phyloP scores from a whole-genome alignment of 192 early-diverging fungal species.

The Linnemannia exigua region DNA sequence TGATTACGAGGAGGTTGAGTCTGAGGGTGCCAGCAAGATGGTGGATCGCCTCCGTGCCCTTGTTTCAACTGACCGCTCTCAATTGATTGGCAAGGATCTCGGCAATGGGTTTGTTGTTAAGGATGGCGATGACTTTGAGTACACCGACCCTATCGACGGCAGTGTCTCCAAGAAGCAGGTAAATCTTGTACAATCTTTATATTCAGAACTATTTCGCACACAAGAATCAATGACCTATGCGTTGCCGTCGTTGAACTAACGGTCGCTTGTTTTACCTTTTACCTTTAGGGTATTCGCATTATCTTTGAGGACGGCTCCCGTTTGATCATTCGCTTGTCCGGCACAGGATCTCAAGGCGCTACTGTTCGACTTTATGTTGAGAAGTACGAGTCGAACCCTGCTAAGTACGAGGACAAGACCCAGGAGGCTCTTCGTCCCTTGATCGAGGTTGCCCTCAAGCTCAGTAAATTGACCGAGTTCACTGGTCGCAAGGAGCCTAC shows the following conservation, averaged over 20 bases:
- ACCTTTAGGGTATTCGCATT: constrained; percentile 89
- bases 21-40: constrained; percentile 82
- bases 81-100: constrained; percentile 74
- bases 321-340: constrained; percentile 92
- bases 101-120: constrained; percentile 75
- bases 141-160: constrained; percentile 93
- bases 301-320: constrained; percentile 94
- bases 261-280: not conserved
- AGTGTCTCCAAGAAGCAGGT: constrained; percentile 87
- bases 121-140: constrained; percentile 90
- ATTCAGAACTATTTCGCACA: not conserved
- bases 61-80: constrained; percentile 59
- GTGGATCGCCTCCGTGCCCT: constrained; percentile 77
- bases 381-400: constrained; percentile 78
- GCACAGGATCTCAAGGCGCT: constrained; percentile 96
- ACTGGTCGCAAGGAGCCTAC: constrained; percentile 93
- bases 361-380: constrained; percentile 98
- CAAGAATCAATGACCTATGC: too few species aligned
- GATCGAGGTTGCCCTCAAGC: constrained; percentile 84
- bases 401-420: constrained; percentile 75
- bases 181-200: not conserved
- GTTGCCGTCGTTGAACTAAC: not conserved
- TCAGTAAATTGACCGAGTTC: constrained; percentile 82
- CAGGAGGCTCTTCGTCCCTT: constrained; percentile 91
- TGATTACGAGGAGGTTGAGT: constrained; percentile 97